These are phyloP conservation scores for Metschnikowia henanensis DNA, from an alignment of 805 yeast species.

Conservation along the genomic window DNA sequence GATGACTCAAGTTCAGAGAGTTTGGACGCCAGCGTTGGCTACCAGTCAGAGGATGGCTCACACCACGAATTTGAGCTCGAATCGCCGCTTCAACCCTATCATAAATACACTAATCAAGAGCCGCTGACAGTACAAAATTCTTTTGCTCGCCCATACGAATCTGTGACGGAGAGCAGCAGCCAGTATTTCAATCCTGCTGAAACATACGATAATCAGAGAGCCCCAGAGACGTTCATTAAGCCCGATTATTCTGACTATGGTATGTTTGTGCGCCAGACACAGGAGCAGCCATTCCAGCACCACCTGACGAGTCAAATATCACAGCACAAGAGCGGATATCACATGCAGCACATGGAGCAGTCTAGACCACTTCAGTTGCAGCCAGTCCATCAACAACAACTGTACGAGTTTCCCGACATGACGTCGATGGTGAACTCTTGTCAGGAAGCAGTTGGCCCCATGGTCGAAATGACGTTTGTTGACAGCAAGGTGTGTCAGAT, in stretches of 20 bases:
- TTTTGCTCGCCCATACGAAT: background rate
- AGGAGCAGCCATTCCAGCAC: background rate
- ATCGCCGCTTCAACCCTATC: conserved; percentile 4
- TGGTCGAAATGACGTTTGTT: conserved; percentile 40
- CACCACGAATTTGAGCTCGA: background rate
- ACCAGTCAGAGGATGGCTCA: background rate
- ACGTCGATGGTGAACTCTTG: conserved; percentile 41
- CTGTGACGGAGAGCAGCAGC: background rate
- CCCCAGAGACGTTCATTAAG: background rate
- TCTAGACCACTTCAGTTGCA: background rate
- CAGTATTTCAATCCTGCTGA: background rate
- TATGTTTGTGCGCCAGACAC: background rate
- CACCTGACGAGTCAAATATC: background rate
- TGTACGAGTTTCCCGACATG: conserved; percentile 33
- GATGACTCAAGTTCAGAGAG: background rate
- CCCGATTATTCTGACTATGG: background rate
- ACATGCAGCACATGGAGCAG: background rate
- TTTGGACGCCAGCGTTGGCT: background rate
- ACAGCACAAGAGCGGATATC: background rate
- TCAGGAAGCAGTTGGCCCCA: conserved; percentile 30
- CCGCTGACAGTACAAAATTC: background rate
- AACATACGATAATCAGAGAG: background rate
- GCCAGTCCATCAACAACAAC: background rate
- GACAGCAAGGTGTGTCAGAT: conserved; percentile 45
- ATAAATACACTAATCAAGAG: background rate